phyloP scores from a whole-genome alignment of 2,329 filamentous ascomycete genomes.

The Diaporthe amygdali region DNA sequence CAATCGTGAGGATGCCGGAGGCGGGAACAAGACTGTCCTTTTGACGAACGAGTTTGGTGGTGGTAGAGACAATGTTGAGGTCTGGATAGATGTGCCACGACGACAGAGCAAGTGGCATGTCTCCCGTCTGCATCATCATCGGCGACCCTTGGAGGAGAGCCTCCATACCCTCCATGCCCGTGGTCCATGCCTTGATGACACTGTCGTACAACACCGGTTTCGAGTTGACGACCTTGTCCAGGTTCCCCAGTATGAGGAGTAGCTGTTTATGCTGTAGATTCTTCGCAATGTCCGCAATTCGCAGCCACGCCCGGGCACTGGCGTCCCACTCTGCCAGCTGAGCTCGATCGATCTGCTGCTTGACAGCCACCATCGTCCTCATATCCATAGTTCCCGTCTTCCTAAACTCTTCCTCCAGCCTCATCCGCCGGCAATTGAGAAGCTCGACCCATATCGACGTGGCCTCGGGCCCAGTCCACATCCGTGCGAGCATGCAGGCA shows the following conservation, averaged over 20 bases:
- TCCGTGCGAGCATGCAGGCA: constrained; percentile 37
- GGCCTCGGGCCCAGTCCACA: constrained; percentile 32
- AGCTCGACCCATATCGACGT: constrained; percentile 40
- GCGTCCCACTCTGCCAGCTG: constrained; percentile 38
- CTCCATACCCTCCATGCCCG: constrained; percentile 2
- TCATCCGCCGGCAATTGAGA: constrained; percentile 22
- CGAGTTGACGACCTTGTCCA: background rate
- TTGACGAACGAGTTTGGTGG: background rate
- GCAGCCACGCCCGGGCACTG: constrained; percentile 38
- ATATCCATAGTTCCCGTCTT: background rate
- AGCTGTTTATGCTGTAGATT: constrained; percentile 30
- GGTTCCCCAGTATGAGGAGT: constrained; percentile 31
- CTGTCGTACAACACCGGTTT: constrained; percentile 1
- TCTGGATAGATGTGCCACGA: constrained; percentile 23
- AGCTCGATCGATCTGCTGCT: constrained; percentile 4
- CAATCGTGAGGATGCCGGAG: background rate
- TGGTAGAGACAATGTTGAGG: background rate
- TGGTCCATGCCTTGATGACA: constrained; percentile 14
- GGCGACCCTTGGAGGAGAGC: constrained; percentile 12
- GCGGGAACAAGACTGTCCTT: background rate
- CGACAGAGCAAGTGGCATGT: background rate
- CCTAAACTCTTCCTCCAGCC: background rate
- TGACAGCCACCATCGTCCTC: background rate
- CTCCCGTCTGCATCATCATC: constrained; percentile 1
- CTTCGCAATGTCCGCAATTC: constrained; percentile 33